Evolutionary conservation across 2,329 filamentous ascomycete genomes (phyloP), one percentile per base, ranked within the genome.

Genomic region (Exophiala sp.): DNA sequence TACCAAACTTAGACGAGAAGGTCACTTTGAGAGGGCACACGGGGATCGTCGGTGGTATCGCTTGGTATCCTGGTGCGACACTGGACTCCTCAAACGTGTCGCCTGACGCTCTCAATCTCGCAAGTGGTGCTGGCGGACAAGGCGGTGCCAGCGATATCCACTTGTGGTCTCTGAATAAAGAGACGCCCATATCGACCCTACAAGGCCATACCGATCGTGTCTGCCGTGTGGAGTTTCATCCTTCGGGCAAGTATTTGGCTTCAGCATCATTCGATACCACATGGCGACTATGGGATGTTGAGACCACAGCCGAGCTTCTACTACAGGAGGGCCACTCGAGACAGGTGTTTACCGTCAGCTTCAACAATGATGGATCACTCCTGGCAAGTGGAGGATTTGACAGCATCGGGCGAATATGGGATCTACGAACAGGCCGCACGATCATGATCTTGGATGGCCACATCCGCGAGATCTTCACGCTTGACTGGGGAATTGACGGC

Each of bases 191-290:
- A 3, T 82, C 88, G 0, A 95, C 88, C 0, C 77, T 97, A 0
- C 80, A 85, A 20, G 94, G 92, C 1, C 94, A 99, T 67, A 85
- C 82, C 3, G 88, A 88, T 50, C 86, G 94, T 57, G 91, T 99
- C 7, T 96, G 91, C 65, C 84, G 92, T 52, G 87, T 95, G 10
- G 94, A 96, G 55, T 96, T 97, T 66, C 94, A 99, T 63, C 94
- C 94, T 0, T 95, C 89, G 0, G 92, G 92, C 3, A 81, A 81
- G 58, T 97, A 92, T 66, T 77, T 97, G 5, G 94, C 92, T 4
- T 96, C 91, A 1, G 94, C 94, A 5, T 96, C 91, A 0, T 94
- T 94, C 65, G 94, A 99, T 68, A 96, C 91, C 2, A 96, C 94
- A 0, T 99, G 94, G 94, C 84, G 92, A 41, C 77, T 99, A 33